A percentile compares a stretch with the other conserved stretches of the same genome.
These are phyloP conservation scores for Teratosphaeria zuluensis DNA, from an alignment of 2,329 filamentous ascomycete species.

Conservation along the genomic window DNA sequence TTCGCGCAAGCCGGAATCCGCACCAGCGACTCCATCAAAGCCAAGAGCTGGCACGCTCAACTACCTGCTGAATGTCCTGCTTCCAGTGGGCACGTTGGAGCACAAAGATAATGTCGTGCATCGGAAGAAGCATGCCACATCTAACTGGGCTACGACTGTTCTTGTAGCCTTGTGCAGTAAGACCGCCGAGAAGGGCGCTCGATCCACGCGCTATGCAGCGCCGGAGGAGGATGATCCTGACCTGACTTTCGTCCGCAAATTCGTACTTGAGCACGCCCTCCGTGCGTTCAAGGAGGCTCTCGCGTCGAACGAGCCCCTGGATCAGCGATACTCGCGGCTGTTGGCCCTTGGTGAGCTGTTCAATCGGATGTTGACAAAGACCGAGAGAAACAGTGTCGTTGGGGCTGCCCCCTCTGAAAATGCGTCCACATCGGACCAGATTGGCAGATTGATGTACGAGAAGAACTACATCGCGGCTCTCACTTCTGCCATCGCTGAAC, in stretches of 20 bases:
- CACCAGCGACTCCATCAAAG: slow-evolving; percentile 81
- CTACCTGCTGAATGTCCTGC: slow-evolving; percentile 76
- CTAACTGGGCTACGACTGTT: slow-evolving; percentile 74
- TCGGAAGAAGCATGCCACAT: slow-evolving; percentile 80
- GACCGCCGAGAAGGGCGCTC: slow-evolving; percentile 58
- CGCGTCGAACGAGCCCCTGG: slow-evolving; percentile 66
- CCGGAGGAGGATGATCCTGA: slow-evolving; percentile 66
- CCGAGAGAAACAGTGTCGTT: slow-evolving; percentile 15
- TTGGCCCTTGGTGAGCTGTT: slow-evolving; percentile 84
- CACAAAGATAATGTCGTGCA: slow-evolving; percentile 64
- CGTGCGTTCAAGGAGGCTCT: slow-evolving; percentile 87
- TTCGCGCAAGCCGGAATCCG: slow-evolving; percentile 78
- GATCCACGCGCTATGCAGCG: slow-evolving; percentile 33
- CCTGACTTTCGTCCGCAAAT: slow-evolving; percentile 84
- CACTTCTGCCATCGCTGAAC: slow-evolving; percentile 85
- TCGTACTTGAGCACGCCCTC: slow-evolving; percentile 85
- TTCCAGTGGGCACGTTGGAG: slow-evolving; percentile 55
- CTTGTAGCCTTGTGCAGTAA: slow-evolving; percentile 80
- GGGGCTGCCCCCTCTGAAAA: not conserved
- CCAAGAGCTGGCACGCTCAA: slow-evolving; percentile 87
- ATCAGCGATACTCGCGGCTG: slow-evolving; percentile 79
- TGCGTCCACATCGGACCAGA: slow-evolving; percentile 45
- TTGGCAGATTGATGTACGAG: slow-evolving; percentile 94
- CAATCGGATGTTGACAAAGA: slow-evolving; percentile 76
- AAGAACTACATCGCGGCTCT: slow-evolving; percentile 87